phyloP scores from a whole-genome alignment of 2,329 filamentous ascomycete genomes.

The Diaporthe citriasiana region DNA sequence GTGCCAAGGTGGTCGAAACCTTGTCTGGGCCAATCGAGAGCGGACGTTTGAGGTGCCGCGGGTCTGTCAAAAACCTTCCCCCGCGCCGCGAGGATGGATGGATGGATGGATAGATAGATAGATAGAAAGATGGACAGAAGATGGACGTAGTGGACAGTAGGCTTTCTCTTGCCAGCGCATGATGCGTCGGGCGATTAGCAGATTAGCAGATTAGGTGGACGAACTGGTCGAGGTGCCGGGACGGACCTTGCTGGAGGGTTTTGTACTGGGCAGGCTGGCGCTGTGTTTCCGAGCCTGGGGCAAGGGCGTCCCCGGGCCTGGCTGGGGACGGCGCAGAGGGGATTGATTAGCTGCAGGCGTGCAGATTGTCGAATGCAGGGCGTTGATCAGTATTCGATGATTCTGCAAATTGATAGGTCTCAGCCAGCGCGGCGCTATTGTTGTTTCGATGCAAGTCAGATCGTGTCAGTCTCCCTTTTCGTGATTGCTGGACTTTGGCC shows the following conservation, averaged over 20 bases:
- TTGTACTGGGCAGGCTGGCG: slow-evolving; percentile 1
- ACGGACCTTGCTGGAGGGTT: slow-evolving; percentile 34
- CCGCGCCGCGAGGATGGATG: slow-evolving; percentile 8
- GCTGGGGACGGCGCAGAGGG: slow-evolving; percentile 27
- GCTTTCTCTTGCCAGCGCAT: slow-evolving; percentile 39
- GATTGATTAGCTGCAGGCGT: slow-evolving; percentile 33
- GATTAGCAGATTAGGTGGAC: slow-evolving; percentile 20
- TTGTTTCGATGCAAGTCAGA: slow-evolving; percentile 33
- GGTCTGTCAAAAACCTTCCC: slow-evolving; percentile 28
- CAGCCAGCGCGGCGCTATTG: slow-evolving; percentile 43
- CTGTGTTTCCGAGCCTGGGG: slow-evolving; percentile 14
- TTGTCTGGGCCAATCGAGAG: slow-evolving; percentile 28
- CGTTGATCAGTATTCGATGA: slow-evolving; percentile 34
- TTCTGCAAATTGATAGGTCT: slow-evolving; percentile 47
- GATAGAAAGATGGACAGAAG: neutral
- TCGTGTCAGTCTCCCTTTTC: slow-evolving; percentile 13
- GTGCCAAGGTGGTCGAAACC: slow-evolving; percentile 27
- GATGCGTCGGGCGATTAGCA: slow-evolving; percentile 18
- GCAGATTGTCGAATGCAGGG: slow-evolving; percentile 35
- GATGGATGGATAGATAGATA: neutral
- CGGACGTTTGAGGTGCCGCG: slow-evolving; percentile 18
- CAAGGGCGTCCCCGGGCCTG: slow-evolving; percentile 30
- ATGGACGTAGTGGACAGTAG: neutral
- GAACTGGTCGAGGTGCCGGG: slow-evolving; percentile 20
- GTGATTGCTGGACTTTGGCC: slow-evolving; percentile 11